phyloP scores from a whole-genome alignment of 768 basidiomycete species.

The Crucibulum laeve region DNA sequence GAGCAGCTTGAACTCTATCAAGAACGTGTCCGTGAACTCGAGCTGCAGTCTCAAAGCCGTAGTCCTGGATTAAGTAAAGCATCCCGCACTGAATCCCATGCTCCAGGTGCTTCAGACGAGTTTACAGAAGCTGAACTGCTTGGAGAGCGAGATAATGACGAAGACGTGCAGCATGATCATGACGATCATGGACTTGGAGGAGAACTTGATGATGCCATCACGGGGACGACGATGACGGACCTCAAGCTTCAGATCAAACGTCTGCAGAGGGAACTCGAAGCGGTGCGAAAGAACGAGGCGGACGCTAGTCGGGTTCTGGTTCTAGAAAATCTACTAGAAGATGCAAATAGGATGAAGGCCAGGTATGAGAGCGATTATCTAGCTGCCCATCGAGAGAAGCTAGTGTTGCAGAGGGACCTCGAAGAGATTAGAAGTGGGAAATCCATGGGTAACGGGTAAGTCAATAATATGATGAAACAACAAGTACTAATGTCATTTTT shows the following conservation, averaged over 20 bases:
- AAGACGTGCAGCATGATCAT: slow-evolving; percentile 41
- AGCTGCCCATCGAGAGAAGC: slow-evolving; percentile 75
- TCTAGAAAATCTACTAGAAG: slow-evolving; percentile 88
- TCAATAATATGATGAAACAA: slow-evolving; percentile 1
- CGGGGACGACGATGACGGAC: slow-evolving; percentile 87
- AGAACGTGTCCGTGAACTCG: slow-evolving; percentile 86
- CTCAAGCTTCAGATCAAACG: slow-evolving; percentile 84
- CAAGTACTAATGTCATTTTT: slow-evolving; percentile 5
- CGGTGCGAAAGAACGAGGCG: slow-evolving; percentile 66
- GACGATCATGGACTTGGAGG: slow-evolving; percentile 69
- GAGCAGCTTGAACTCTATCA: slow-evolving; percentile 89
- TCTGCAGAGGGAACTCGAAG: slow-evolving; percentile 76
- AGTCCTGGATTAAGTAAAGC: not conserved
- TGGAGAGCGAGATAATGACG: slow-evolving; percentile 22
- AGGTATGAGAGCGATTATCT: slow-evolving; percentile 89
- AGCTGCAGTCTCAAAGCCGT: slow-evolving; percentile 54
- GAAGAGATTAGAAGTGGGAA: slow-evolving; percentile 91
- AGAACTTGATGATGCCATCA: slow-evolving; percentile 83
- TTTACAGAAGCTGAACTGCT: slow-evolving; percentile 41
- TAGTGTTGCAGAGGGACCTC: slow-evolving; percentile 73
- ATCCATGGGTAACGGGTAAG: slow-evolving; percentile 76
- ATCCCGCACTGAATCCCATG: not conserved
- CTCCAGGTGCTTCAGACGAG: not conserved
- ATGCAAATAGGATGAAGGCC: slow-evolving; percentile 86
- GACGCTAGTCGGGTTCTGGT: slow-evolving; percentile 77